Evolutionary conservation across 257 asterid species (phyloP).

Genomic region (Salvia miltiorrhiza): DNA sequence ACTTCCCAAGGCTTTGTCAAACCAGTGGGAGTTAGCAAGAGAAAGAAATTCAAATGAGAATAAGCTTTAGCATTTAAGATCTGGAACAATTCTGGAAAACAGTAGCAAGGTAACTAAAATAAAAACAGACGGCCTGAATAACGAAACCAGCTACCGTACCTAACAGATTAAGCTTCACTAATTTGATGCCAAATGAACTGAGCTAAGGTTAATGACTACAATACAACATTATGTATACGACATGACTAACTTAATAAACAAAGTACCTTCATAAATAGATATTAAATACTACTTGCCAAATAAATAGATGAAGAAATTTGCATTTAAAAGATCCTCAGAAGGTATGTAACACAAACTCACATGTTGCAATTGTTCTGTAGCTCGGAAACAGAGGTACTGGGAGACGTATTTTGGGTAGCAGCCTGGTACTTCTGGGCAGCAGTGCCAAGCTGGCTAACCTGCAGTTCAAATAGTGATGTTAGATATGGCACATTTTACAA

Average conservation of each 20-base stretch:
- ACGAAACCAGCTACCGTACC: no score
- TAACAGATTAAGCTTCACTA: no score
- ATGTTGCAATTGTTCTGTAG: constrained; percentile 88
- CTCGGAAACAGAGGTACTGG: constrained; percentile 66
- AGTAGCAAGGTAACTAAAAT: no score
- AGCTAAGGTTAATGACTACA: no score
- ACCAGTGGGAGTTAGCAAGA: not conserved
- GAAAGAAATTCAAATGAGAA: not conserved
- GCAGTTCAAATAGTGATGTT: constrained; percentile 23
- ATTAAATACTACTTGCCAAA: not conserved
- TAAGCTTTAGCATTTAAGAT: no score
- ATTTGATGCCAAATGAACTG: no score
- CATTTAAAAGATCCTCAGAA: constrained; percentile 11
- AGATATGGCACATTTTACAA: not conserved
- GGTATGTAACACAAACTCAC: constrained; percentile 49
- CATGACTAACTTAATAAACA: no score
- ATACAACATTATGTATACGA: no score
- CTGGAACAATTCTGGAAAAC: no score
- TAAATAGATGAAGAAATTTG: not conserved
- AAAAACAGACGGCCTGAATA: no score
- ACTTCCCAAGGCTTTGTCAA: not conserved
- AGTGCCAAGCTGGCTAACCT: constrained; percentile 94
- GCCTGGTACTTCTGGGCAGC: constrained; percentile 98
- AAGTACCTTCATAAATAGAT: no score
- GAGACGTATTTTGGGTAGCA: constrained; percentile 69